These are phyloP conservation scores for Phytophthora pluvialis DNA, from an alignment of 352 stramenopile species.

Conservation along the genomic window DNA sequence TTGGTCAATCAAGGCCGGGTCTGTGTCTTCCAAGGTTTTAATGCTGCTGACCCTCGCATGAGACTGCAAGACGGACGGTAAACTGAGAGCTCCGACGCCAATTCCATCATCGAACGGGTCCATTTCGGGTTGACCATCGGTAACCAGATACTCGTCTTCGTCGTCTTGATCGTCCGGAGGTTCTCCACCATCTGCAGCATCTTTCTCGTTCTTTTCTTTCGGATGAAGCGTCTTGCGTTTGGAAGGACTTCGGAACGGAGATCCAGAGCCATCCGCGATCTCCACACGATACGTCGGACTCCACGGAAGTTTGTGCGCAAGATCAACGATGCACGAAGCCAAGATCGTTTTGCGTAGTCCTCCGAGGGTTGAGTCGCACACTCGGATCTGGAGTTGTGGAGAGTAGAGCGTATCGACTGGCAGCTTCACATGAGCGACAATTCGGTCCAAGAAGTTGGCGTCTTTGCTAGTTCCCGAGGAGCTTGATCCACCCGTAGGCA, in stretches of 20 bases:
- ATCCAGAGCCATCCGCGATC: conserved; percentile 15
- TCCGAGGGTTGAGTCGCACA: conserved; percentile 60
- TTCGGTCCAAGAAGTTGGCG: conserved; percentile 72
- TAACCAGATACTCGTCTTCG: conserved; percentile 14
- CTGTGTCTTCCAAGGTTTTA: conserved; percentile 17
- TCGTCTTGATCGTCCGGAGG: conserved; percentile 15
- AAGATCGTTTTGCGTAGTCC: conserved; percentile 61
- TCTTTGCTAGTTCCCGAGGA: conserved; percentile 51
- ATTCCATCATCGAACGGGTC: conserved; percentile 54
- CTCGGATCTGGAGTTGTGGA: conserved; percentile 67
- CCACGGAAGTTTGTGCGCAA: conserved; percentile 74
- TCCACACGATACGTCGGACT: conserved; percentile 52
- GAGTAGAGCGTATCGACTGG: conserved; percentile 67
- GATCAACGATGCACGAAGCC: conserved; percentile 63
- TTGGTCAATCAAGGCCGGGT: conserved; percentile 65
- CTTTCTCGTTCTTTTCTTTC: conserved; percentile 2
- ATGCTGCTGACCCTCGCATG: conserved; percentile 21
- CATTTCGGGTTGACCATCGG: conserved; percentile 27
- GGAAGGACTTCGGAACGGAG: conserved; percentile 58
- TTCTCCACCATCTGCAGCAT: not conserved
- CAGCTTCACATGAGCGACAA: conserved; percentile 56
- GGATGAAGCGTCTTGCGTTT: conserved; percentile 13
- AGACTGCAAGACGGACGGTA: conserved; percentile 37
- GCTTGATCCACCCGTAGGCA: conserved; percentile 21
- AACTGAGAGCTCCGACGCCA: conserved; percentile 56